Conservation (phyloP, 2,329 filamentous ascomycete species). For the Alternaria brassicae region DNA sequence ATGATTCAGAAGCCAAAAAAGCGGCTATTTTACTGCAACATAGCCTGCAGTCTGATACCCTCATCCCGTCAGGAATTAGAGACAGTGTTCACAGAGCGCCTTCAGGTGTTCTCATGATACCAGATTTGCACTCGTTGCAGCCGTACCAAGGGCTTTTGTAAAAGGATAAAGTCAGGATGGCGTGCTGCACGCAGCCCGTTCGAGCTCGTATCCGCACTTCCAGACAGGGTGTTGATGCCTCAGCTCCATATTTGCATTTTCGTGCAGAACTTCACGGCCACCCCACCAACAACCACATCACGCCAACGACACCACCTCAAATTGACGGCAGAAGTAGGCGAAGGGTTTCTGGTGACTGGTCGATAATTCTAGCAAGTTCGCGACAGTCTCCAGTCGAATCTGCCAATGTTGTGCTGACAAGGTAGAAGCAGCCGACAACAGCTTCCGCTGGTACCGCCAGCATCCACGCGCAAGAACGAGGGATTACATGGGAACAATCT, state of each 20-base stretch:
- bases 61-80: neutral
- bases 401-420: neutral
- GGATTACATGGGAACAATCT: neutral
- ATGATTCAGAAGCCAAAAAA: neutral
- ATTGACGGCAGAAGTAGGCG: neutral
- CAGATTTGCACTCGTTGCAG: neutral
- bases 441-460: neutral
- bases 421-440: neutral
- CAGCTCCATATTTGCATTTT: slow-evolving; percentile 1
- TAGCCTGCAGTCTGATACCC: neutral
- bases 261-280: neutral
- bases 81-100: neutral
- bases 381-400: neutral
- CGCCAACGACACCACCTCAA: neutral
- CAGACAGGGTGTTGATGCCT: neutral
- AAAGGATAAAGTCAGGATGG: no score
- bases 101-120: neutral
- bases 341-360: neutral
- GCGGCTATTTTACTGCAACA: neutral
- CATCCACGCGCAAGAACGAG: neutral
- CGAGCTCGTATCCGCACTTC: neutral
- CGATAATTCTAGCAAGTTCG: neutral
- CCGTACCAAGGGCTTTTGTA: no score
- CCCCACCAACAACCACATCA: neutral
- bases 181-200: neutral